phyloP scores from a whole-genome alignment of 306 rosid species.

The Cicer cuneatum region DNA sequence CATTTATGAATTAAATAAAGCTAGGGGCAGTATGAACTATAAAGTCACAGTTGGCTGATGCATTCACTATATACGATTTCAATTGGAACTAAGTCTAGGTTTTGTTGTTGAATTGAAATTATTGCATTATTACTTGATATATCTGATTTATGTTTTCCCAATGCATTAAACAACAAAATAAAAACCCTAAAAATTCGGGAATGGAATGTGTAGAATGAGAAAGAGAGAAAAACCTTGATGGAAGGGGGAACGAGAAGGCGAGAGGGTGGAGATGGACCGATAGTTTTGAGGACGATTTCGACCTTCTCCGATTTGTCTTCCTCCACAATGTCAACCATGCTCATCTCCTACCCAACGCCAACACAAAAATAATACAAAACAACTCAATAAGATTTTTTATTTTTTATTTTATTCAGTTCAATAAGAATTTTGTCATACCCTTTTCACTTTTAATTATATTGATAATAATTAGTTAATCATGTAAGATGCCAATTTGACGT shows the following conservation, averaged over 20 bases:
- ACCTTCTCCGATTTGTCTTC: constrained; percentile 54
- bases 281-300: constrained; percentile 72
- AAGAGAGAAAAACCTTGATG: constrained; percentile 55
- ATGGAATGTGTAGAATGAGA: constrained; percentile 10
- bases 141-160: not conserved
- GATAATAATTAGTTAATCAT: too few relatives aligned
- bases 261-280: constrained; percentile 90
- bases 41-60: not conserved
- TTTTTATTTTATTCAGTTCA: too few relatives aligned
- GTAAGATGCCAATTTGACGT: too few relatives aligned
- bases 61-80: not conserved
- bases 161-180: not conserved
- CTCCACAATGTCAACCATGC: constrained; percentile 66
- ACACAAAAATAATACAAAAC: not conserved
- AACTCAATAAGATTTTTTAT: too few relatives aligned
- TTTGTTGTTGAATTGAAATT: not conserved
- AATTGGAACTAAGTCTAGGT: constrained; percentile 21
- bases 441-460: not conserved
- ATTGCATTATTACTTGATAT: not conserved
- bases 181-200: constrained; percentile 7
- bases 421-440: not conserved
- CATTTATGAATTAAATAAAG: constrained; percentile 22
- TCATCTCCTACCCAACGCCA: not conserved
- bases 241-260: constrained; percentile 73
- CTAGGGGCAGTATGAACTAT: not conserved